Percentiles rank a stretch among this genome's conserved stretches.
phyloP scores from a whole-genome alignment of 345 rosid species.

The Sisymbrium altissimum region DNA sequence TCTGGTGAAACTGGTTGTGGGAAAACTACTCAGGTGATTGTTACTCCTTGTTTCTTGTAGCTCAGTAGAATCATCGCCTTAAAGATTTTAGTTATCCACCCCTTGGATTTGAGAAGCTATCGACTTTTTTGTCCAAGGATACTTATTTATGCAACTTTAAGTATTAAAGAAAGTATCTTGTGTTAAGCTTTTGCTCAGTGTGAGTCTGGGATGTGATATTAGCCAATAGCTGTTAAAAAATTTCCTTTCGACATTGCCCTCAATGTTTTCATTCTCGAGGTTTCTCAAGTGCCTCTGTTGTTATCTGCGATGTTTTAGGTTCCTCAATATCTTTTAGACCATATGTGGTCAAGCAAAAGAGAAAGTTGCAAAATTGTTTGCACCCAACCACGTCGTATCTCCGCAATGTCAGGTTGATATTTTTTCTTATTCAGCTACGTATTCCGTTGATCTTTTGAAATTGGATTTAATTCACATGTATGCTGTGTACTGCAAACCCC shows the following conservation, averaged over 20 bases:
- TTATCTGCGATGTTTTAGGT: conserved; percentile 58
- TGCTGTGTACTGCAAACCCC: neutral
- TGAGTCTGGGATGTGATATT: neutral
- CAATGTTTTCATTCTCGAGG: neutral
- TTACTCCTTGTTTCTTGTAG: conserved; percentile 13
- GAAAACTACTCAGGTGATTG: conserved; percentile 77
- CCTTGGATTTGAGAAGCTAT: neutral
- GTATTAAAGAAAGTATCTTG: neutral
- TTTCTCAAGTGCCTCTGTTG: neutral
- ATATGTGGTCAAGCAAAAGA: conserved; percentile 65
- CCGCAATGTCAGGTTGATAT: conserved; percentile 77
- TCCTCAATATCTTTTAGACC: conserved; percentile 83
- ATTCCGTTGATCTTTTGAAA: neutral
- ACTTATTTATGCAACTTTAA: neutral
- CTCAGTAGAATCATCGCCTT: neutral
- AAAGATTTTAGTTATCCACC: neutral
- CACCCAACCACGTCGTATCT: conserved; percentile 98
- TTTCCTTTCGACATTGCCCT: neutral
- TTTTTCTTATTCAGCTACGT: conserved; percentile 1
- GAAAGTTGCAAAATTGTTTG: conserved; percentile 85
- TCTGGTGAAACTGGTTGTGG: conserved; percentile 92
- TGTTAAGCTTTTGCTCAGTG: neutral
- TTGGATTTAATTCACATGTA: neutral
- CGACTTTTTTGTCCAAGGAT: neutral
- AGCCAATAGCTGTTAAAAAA: neutral